Percentiles rank a stretch among this genome's conserved stretches.
These are phyloP conservation scores for Alternaria arbusti DNA, from an alignment of 2,329 filamentous ascomycete species.

Conservation along the genomic window DNA sequence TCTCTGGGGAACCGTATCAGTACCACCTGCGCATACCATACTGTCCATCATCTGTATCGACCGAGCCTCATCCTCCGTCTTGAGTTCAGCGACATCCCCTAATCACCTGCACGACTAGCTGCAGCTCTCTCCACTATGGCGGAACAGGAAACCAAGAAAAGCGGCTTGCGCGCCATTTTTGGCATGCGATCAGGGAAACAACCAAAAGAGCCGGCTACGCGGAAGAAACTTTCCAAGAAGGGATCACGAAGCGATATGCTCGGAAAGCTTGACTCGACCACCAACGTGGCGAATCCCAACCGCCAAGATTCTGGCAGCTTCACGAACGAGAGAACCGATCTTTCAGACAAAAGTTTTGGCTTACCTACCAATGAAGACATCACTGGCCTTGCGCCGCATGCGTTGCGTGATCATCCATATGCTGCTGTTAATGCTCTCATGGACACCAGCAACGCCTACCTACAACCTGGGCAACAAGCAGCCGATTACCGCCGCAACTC, in stretches of 20 bases:
- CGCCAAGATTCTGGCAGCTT: conserved; percentile 37
- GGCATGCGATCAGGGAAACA: conserved; percentile 22
- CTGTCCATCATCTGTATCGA: background rate
- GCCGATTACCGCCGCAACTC: conserved; percentile 35
- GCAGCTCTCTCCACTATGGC: conserved; percentile 19
- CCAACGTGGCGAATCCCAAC: conserved; percentile 12
- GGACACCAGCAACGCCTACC: background rate
- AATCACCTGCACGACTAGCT: background rate
- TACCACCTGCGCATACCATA: background rate
- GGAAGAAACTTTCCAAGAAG: conserved; percentile 35
- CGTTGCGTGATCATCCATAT: conserved; percentile 28
- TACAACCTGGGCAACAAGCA: conserved; percentile 3
- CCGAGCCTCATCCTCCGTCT: background rate
- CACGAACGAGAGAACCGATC: conserved; percentile 22
- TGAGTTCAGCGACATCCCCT: background rate
- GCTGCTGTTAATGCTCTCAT: conserved; percentile 12
- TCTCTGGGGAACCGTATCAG: conserved; percentile 1
- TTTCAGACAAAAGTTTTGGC: conserved; percentile 5
- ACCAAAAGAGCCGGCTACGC: conserved; percentile 20
- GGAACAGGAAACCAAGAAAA: conserved; percentile 24
- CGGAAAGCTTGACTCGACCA: conserved; percentile 14
- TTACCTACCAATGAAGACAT: conserved; percentile 20
- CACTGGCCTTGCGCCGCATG: conserved; percentile 7
- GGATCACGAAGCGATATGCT: conserved; percentile 19
- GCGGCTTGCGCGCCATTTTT: conserved; percentile 30